These are phyloP conservation scores for Picea sitchensis DNA, from an alignment of 75 land plant species.

Conservation along the genomic window DNA sequence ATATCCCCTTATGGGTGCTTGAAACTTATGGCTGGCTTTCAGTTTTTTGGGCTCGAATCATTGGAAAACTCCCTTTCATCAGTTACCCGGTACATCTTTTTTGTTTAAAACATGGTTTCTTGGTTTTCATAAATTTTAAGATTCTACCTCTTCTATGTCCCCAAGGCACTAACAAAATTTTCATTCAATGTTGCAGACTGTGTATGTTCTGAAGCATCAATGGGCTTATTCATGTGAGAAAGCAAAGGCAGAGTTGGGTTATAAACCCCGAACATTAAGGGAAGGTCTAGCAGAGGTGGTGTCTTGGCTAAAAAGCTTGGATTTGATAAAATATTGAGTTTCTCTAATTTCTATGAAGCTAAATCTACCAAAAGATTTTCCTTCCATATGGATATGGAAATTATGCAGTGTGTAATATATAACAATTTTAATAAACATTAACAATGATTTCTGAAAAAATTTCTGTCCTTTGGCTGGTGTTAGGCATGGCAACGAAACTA, in stretches of 20 bases:
- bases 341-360: no score
- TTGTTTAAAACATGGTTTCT: background rate
- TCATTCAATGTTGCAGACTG: slow-evolving; percentile 50
- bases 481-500: no score
- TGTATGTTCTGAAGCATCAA: slow-evolving; percentile 65
- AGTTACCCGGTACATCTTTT: slow-evolving; percentile 59
- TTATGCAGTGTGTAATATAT: no score
- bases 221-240: slow-evolving; percentile 93
- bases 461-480: no score
- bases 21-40: slow-evolving; percentile 68
- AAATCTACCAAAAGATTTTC: no score
- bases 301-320: slow-evolving; percentile 58
- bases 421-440: no score
- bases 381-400: no score
- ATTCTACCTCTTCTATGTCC: background rate
- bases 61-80: slow-evolving; percentile 63
- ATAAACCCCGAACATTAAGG: slow-evolving; percentile 65
- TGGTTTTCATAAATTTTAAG: background rate
- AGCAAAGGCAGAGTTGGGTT: slow-evolving; percentile 77
- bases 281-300: slow-evolving; percentile 79
- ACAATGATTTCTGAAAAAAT: no score
- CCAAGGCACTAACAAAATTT: slow-evolving; percentile 3
- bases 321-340: slow-evolving; percentile 10
- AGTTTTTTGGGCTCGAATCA: slow-evolving; percentile 56
- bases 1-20: slow-evolving; percentile 65